phyloP scores from a whole-genome alignment of 768 basidiomycete genomes.

The Leccinellum albellum region DNA sequence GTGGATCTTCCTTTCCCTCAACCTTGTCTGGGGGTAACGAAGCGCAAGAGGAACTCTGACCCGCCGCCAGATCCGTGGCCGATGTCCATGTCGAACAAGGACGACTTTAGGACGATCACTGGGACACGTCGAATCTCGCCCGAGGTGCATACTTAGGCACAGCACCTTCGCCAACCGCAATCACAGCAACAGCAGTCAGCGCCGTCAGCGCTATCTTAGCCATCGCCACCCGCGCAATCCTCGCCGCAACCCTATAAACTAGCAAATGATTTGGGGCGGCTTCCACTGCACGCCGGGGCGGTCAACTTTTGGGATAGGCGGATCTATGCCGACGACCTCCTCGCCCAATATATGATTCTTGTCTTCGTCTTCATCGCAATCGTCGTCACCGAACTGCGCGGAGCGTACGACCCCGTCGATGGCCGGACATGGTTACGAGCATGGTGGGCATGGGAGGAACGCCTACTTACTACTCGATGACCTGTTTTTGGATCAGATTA shows the following conservation, averaged over 20 bases:
- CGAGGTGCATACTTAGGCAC: slow-evolving; percentile 16
- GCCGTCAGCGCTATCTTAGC: not conserved
- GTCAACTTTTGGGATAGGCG: slow-evolving; percentile 9
- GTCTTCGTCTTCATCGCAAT: not conserved
- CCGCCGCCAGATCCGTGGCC: slow-evolving; percentile 23
- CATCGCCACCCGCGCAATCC: not conserved
- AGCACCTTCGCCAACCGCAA: slow-evolving; percentile 9
- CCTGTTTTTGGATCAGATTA: slow-evolving; percentile 21
- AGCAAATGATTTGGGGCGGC: slow-evolving; percentile 54
- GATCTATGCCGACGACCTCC: not conserved
- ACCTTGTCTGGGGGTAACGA: slow-evolving; percentile 46
- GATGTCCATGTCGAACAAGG: slow-evolving; percentile 5
- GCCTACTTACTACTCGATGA: slow-evolving; percentile 22
- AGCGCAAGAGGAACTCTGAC: slow-evolving; percentile 63
- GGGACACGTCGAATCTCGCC: slow-evolving; percentile 35
- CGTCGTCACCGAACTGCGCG: not conserved
- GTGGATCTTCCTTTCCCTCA: slow-evolving; percentile 68
- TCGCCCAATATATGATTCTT: slow-evolving; percentile 21
- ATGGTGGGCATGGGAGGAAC: not conserved
- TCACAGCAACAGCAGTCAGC: not conserved
- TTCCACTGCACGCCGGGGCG: slow-evolving; percentile 45
- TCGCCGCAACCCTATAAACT: slow-evolving; percentile 32
- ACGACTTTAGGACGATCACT: slow-evolving; percentile 27
- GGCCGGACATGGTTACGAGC: too few species aligned
- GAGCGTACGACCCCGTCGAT: not conserved